Conservation (phyloP, 202 grass and related monocot species). For the Elaeis oleifera region DNA sequence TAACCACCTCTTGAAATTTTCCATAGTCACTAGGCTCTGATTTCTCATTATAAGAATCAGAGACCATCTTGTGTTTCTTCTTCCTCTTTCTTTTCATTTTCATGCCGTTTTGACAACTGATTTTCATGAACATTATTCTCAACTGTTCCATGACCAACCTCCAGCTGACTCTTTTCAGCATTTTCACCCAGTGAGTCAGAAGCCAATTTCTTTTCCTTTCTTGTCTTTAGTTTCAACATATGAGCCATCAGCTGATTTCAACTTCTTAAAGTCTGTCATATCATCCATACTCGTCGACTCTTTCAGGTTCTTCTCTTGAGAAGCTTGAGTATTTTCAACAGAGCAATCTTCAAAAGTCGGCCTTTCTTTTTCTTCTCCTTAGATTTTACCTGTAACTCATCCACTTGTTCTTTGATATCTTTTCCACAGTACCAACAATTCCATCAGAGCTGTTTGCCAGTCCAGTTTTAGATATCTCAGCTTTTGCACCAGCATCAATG, state of each 20-base stretch:
- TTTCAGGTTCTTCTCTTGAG: background rate
- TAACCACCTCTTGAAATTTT: slow-evolving; percentile 29
- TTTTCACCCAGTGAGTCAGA: background rate
- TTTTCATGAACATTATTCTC: slow-evolving; percentile 3
- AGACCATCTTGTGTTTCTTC: slow-evolving; percentile 34
- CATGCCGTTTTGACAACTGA: background rate
- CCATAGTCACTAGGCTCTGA: background rate
- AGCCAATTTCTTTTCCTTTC: slow-evolving; percentile 36
- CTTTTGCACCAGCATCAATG: background rate
- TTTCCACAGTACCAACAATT: too few relatives aligned
- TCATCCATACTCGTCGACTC: background rate
- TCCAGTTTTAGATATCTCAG: background rate
- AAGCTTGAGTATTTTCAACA: too few relatives aligned
- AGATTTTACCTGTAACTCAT: background rate
- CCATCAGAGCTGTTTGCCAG: background rate
- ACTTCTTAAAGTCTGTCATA: background rate
- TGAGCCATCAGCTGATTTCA: background rate
- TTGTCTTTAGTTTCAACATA: slow-evolving; percentile 33
- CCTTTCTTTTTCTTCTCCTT: slow-evolving; percentile 15
- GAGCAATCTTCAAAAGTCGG: too few relatives aligned
- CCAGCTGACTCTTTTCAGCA: slow-evolving; percentile 7
- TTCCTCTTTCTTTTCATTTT: slow-evolving; percentile 41
- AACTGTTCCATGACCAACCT: background rate
- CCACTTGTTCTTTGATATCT: too few relatives aligned
- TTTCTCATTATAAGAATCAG: background rate